These are phyloP conservation scores for Botryotinia calthae DNA, from an alignment of 2,329 filamentous ascomycete genomes.

Conservation along the genomic window DNA sequence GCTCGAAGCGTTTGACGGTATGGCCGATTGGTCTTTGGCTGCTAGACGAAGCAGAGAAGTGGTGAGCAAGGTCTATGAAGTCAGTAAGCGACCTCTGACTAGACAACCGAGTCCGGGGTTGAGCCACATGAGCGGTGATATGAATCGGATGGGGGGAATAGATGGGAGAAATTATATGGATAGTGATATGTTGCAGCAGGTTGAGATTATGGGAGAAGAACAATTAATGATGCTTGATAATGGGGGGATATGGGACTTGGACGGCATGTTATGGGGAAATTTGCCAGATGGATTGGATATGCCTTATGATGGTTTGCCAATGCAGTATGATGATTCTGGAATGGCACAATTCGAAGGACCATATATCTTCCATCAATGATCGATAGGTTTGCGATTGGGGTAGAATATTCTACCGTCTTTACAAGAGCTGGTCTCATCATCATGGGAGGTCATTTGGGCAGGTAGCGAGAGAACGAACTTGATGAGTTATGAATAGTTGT, in stretches of 20 bases:
- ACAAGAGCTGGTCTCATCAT: neutral
- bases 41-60: conserved; percentile 62
- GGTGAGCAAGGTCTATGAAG: conserved; percentile 62
- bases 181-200: conserved; percentile 40
- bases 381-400: neutral
- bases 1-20: conserved; percentile 59
- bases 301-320: conserved; percentile 36
- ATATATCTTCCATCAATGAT: conserved; percentile 17
- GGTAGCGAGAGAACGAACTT: neutral
- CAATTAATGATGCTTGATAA: conserved; percentile 47
- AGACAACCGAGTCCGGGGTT: conserved; percentile 37
- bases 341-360: conserved; percentile 3
- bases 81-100: conserved; percentile 39
- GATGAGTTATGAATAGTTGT: neutral
- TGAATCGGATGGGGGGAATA: conserved; percentile 18
- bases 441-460: neutral
- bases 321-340: conserved; percentile 7
- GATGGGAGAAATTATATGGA: conserved; percentile 28
- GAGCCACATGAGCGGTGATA: conserved; percentile 36
- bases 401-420: neutral
- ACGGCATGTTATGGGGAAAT: conserved; percentile 54
- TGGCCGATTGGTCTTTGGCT: conserved; percentile 64
- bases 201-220: conserved; percentile 50
- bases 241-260: conserved; percentile 54
- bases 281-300: conserved; percentile 42